Percentiles rank a stretch among this genome's conserved stretches.
These are phyloP conservation scores for Neurospora sp. DNA, from an alignment of 2,329 filamentous ascomycete species.

Conservation along the genomic window DNA sequence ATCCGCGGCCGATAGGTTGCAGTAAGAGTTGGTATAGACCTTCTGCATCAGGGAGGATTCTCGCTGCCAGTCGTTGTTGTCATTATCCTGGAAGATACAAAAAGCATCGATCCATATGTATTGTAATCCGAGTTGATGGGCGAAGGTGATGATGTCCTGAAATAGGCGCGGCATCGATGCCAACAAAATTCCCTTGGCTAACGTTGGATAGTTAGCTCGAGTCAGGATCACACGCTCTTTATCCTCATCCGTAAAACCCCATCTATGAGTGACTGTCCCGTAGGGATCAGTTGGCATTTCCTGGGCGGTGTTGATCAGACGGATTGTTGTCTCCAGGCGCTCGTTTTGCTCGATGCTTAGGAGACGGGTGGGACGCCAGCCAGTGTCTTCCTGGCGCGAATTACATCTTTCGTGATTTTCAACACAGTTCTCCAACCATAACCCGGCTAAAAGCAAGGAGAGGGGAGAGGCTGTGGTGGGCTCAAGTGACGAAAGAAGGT, in stretches of 20 bases:
- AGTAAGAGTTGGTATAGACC: constrained; percentile 12
- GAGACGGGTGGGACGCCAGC: constrained; percentile 4
- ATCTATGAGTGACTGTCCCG: constrained; percentile 4
- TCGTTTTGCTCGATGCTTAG: not conserved
- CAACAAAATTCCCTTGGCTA: not conserved
- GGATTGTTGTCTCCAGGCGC: not conserved
- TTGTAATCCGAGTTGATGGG: not conserved
- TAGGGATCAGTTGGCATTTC: not conserved
- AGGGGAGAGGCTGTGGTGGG: not conserved
- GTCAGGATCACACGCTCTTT: not conserved
- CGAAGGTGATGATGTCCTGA: constrained; percentile 1
- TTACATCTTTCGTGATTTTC: constrained; percentile 1
- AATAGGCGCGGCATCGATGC: constrained; percentile 1
- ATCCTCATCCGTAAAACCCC: not conserved
- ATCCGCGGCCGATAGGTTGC: constrained; percentile 13
- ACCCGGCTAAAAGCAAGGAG: not conserved
- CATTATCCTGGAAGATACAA: constrained; percentile 4
- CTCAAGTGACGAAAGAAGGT: not conserved
- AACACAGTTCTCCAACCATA: not conserved
- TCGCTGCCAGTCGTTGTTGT: constrained; percentile 11
- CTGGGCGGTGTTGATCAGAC: not conserved
- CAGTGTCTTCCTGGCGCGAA: not conserved
- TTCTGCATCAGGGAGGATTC: constrained; percentile 12
- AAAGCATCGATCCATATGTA: constrained; percentile 10
- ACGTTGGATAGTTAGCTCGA: not conserved